Conservation (phyloP, 306 rosid genomes). For the Potentilla sterilis region DNA sequence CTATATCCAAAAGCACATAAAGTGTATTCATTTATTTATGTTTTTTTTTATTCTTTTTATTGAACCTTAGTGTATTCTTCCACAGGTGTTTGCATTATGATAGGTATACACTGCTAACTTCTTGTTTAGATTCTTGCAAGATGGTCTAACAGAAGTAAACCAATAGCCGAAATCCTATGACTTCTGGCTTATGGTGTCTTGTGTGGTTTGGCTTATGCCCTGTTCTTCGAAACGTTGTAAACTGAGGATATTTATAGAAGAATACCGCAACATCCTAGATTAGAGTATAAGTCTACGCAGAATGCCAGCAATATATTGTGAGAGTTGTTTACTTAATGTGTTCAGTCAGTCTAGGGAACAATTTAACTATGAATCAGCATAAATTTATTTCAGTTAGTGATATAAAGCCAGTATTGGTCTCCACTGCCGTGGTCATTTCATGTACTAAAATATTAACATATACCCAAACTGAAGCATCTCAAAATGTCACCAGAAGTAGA, state of each 20-base stretch:
- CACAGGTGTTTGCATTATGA: neutral
- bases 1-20: neutral
- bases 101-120: neutral
- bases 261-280: too few relatives aligned
- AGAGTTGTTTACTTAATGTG: neutral
- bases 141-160: neutral
- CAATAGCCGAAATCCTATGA: neutral
- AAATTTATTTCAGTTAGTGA: neutral
- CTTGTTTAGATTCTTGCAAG: neutral
- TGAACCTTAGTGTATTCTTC: neutral
- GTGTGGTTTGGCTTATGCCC: neutral
- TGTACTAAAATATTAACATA: neutral
- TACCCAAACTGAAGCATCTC: neutral
- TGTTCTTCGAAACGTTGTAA: neutral
- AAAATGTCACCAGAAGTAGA: neutral
- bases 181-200: neutral
- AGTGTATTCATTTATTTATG: too few relatives aligned
- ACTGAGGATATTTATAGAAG: neutral
- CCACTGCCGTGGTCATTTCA: neutral
- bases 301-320: neutral
- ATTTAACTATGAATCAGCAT: neutral
- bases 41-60: too few relatives aligned
- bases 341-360: neutral
- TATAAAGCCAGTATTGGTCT: neutral
- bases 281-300: neutral